Conservation (phyloP, 331 rosid species). For the Dryas integrifolia region DNA sequence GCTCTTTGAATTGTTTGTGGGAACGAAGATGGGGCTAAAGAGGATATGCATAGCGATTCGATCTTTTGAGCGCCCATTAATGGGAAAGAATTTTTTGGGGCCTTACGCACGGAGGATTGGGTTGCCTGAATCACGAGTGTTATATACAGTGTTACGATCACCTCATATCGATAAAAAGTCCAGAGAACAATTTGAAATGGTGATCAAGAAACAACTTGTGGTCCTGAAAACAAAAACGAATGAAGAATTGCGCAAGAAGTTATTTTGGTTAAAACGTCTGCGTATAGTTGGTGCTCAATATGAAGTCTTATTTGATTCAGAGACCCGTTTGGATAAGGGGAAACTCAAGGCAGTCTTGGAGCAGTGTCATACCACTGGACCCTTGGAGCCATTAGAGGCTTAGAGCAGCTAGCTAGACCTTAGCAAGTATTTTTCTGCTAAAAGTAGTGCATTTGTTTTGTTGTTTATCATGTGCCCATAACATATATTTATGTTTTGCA, state of each 20-base stretch:
- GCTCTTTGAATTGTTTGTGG: too few relatives aligned
- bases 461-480: constrained; percentile 63
- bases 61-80: constrained; percentile 1
- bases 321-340: constrained; percentile 17
- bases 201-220: constrained; percentile 19
- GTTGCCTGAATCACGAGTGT: constrained; percentile 21
- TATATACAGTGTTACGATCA: constrained; percentile 16
- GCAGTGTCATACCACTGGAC: too few relatives aligned
- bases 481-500: constrained; percentile 73
- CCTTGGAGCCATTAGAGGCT: not conserved
- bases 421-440: not conserved
- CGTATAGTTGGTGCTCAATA: constrained; percentile 25
- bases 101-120: constrained; percentile 6
- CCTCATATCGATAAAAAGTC: constrained; percentile 30
- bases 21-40: too few relatives aligned
- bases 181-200: constrained; percentile 25
- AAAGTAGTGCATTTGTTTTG: not conserved
- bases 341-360: constrained; percentile 1
- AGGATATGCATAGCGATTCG: constrained; percentile 7
- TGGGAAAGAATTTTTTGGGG: not conserved
- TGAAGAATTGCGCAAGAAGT: constrained; percentile 23
- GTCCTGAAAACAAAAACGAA: constrained; percentile 16
- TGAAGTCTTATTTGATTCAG: constrained; percentile 25
- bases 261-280: constrained; percentile 25
- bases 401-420: not conserved